phyloP scores from a whole-genome alignment of 179 eudicot species.

The Pouteria campechiana region DNA sequence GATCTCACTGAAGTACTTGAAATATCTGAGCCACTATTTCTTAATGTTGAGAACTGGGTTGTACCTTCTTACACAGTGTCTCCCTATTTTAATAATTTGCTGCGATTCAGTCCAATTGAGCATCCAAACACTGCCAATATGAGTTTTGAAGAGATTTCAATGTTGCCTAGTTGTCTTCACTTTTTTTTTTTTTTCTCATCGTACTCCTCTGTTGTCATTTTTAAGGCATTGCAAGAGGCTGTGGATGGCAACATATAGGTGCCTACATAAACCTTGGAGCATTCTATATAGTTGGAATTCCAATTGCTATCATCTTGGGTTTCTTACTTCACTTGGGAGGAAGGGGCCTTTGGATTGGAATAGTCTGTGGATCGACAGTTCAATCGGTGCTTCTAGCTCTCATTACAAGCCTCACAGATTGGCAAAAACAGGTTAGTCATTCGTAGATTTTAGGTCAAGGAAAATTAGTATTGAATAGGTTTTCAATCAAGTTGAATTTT shows the following conservation, averaged over 20 bases:
- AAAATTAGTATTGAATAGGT: not conserved
- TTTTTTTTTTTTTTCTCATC: not conserved
- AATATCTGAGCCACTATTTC: too few relatives aligned
- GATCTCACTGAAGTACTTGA: too few relatives aligned
- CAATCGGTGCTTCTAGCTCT: constrained; percentile 32
- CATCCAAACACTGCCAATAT: not conserved
- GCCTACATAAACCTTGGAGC: constrained; percentile 62
- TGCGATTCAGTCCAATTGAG: not conserved
- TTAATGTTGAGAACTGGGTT: too few relatives aligned
- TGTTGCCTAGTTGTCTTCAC: not conserved
- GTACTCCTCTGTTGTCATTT: not conserved
- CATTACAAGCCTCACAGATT: constrained; percentile 39
- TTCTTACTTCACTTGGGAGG: constrained; percentile 42
- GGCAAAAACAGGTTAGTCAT: constrained; percentile 58
- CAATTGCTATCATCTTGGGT: constrained; percentile 40
- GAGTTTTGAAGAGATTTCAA: not conserved
- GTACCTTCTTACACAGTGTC: too few relatives aligned
- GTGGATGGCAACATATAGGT: constrained; percentile 88
- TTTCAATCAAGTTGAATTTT: not conserved
- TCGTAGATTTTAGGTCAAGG: not conserved
- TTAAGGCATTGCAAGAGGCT: constrained; percentile 73
- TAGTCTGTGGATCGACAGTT: constrained; percentile 33
- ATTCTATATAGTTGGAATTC: constrained; percentile 63
- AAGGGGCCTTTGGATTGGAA: constrained; percentile 69
- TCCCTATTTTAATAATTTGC: not conserved